A percentile compares a stretch with the other conserved stretches of the same genome.
Conservation (phyloP, 805 yeast species). For the Vanderwaltozyma verrucispora region DNA sequence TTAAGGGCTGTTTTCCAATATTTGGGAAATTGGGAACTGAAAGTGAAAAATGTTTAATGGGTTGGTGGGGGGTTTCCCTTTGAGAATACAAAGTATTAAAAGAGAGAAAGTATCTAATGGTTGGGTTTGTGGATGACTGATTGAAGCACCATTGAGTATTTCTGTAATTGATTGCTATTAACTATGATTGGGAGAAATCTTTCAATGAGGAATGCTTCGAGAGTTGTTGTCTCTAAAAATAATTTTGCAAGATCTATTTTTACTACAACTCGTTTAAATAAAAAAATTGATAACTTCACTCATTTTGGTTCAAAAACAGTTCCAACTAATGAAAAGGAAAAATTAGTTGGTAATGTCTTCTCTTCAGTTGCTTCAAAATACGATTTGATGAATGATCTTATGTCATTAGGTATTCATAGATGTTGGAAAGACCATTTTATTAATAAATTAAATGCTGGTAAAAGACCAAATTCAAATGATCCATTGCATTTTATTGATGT, state of each 20-base stretch:
- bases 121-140: too few relatives aligned
- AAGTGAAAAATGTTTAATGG: too few relatives aligned
- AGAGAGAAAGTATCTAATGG: too few relatives aligned
- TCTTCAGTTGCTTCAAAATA: slow-evolving; percentile 90
- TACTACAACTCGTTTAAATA: background rate
- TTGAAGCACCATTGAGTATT: too few relatives aligned
- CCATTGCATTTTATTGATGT: slow-evolving; percentile 88
- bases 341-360: slow-evolving; percentile 75
- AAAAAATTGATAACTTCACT: slow-evolving; percentile 31
- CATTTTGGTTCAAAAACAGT: slow-evolving; percentile 91
- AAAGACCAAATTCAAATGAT: slow-evolving; percentile 66
- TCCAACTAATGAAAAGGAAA: slow-evolving; percentile 68
- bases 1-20: too few relatives aligned
- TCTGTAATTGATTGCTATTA: too few relatives aligned
- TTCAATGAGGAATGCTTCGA: background rate
- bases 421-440: slow-evolving; percentile 92
- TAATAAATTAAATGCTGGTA: slow-evolving; percentile 81
- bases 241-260: slow-evolving; percentile 3
- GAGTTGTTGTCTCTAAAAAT: slow-evolving; percentile 1
- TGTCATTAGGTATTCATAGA: slow-evolving; percentile 93
- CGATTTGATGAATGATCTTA: slow-evolving; percentile 96
- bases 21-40: too few relatives aligned
- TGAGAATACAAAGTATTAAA: too few relatives aligned
- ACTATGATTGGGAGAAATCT: too few relatives aligned
- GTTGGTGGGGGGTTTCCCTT: too few relatives aligned